These are phyloP conservation scores for Aspergillus awamori DNA, from an alignment of 2,329 filamentous ascomycete genomes.

Conservation along the genomic window DNA sequence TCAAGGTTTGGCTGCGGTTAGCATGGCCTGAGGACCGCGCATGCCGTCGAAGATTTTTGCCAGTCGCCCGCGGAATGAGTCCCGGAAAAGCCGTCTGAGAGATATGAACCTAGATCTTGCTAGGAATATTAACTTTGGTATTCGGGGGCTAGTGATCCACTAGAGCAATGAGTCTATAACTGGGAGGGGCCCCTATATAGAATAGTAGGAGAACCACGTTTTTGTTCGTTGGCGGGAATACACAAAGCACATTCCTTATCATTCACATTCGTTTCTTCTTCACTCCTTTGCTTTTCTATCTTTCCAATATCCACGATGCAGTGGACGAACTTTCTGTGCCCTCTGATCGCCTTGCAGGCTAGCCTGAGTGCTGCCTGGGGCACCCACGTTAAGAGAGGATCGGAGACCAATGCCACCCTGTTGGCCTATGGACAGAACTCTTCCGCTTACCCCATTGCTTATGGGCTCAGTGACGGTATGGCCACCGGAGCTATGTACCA, in stretches of 20 bases:
- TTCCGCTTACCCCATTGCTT: neutral
- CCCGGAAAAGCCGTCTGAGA: no score
- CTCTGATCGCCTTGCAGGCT: neutral
- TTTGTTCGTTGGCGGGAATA: no score
- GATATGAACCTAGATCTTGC: no score
- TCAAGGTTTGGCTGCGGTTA: neutral
- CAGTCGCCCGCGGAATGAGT: no score
- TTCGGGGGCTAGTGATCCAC: no score
- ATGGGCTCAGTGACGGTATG: slow-evolving; percentile 1
- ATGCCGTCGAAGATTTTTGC: neutral
- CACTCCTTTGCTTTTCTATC: no score
- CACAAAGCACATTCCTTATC: no score
- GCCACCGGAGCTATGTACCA: neutral
- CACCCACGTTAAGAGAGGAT: neutral
- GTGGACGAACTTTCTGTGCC: neutral
- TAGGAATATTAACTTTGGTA: no score
- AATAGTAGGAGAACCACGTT: no score
- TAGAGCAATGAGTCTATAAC: no score
- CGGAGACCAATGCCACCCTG: slow-evolving; percentile 1
- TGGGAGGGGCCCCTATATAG: no score
- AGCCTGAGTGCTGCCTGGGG: neutral
- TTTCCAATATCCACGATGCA: neutral
- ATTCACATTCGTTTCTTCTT: no score
- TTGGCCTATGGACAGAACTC: neutral
- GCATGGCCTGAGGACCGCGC: neutral